Evolutionary conservation across 176 grass and related monocot genomes (phyloP).

Genomic region (Eragrostis nindensis): DNA sequence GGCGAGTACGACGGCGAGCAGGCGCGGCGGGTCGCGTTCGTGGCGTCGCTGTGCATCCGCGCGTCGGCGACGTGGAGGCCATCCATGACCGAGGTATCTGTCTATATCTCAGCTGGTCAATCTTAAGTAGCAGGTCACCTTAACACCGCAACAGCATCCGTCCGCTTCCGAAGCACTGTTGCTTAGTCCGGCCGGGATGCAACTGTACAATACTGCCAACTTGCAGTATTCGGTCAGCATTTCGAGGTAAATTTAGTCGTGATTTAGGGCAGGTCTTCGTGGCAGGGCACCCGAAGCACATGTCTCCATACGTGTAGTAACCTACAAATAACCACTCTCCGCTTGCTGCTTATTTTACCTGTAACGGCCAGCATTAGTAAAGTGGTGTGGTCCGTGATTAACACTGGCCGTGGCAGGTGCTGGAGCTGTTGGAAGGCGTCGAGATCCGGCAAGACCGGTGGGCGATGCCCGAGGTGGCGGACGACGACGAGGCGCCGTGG

Average conservation of each 20-base stretch:
- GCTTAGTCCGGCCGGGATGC: neutral
- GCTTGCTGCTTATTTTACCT: conserved; percentile 19
- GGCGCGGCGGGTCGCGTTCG: conserved; percentile 65
- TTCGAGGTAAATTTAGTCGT: conserved; percentile 5
- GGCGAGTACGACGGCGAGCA: conserved; percentile 62
- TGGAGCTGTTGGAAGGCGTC: conserved; percentile 77
- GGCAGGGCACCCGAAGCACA: conserved; percentile 38
- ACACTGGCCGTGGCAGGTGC: conserved; percentile 51
- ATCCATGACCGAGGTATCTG: conserved; percentile 80
- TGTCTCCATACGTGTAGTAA: conserved; percentile 15
- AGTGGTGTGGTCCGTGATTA: neutral
- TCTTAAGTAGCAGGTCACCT: conserved; percentile 21
- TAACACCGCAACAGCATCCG: neutral
- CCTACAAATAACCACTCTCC: neutral
- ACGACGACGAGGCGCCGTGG: conserved; percentile 47
- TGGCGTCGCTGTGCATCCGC: conserved; percentile 76
- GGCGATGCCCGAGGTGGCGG: conserved; percentile 61
- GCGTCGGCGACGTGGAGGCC: conserved; percentile 67
- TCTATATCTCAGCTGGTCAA: neutral
- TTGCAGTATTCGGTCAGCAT: conserved; percentile 5
- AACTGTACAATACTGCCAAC: conserved; percentile 16
- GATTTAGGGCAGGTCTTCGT: conserved; percentile 19
- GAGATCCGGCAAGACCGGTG: conserved; percentile 76
- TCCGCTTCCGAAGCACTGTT: neutral
- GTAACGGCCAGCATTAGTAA: neutral